Conservation (phyloP, 1,284 basidiomycete species). For the Ceratorhiza oryzae-sativae region DNA sequence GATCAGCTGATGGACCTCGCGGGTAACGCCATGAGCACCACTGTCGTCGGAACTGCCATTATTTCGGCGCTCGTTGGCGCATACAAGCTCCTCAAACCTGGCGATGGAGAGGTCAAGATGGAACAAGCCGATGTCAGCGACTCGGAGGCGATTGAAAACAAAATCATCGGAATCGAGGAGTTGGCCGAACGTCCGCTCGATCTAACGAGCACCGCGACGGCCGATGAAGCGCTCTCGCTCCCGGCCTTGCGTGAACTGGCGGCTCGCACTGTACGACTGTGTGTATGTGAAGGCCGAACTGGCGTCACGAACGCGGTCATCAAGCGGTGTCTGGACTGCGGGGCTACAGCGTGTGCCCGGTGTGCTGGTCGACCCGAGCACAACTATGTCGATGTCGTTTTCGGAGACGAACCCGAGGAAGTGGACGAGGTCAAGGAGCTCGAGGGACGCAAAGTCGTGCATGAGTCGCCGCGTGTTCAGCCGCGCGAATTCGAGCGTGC, state of each 20-base stretch:
- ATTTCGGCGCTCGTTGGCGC: constrained; percentile 79
- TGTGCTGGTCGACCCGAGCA: constrained; percentile 93
- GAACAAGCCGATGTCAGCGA: constrained; percentile 52
- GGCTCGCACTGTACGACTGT: constrained; percentile 76
- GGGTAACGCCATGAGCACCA: constrained; percentile 97
- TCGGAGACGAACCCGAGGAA: constrained; percentile 52
- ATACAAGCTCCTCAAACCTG: constrained; percentile 67
- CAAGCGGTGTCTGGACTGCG: constrained; percentile 77
- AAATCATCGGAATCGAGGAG: constrained; percentile 74
- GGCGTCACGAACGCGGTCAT: constrained; percentile 77
- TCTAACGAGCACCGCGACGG: constrained; percentile 56
- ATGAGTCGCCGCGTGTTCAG: constrained; percentile 52
- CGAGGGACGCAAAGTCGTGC: constrained; percentile 15
- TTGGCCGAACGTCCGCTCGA: constrained; percentile 71
- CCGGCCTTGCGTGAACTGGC: constrained; percentile 70
- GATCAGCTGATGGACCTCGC: constrained; percentile 94
- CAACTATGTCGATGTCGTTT: constrained; percentile 66
- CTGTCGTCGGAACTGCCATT: constrained; percentile 92
- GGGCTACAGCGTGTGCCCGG: constrained; percentile 79
- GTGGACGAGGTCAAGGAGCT: constrained; percentile 26
- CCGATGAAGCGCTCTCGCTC: constrained; percentile 57
- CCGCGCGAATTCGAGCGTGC: constrained; percentile 77
- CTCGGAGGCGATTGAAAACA: constrained; percentile 48
- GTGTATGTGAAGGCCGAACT: constrained; percentile 86
- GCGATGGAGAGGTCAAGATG: constrained; percentile 69